Percentiles rank a stretch among this genome's conserved stretches.
Conservation (phyloP, 2,329 filamentous ascomycete species). For the Cercospora nicotianae region DNA sequence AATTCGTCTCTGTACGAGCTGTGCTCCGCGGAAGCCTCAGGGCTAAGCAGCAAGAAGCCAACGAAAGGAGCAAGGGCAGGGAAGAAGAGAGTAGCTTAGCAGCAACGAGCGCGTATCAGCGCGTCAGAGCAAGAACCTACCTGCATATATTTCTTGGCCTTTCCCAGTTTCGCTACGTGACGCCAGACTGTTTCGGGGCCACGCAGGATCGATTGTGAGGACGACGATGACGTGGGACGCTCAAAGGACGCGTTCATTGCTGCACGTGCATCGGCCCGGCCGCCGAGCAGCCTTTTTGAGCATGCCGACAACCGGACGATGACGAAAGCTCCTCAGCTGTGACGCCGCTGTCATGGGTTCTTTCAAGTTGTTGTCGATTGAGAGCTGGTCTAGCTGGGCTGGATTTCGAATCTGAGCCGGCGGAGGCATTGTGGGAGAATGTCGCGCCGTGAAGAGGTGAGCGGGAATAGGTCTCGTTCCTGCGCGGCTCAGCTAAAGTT, state of each 20-base stretch:
- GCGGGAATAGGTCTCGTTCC: background rate
- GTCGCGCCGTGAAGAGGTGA: background rate
- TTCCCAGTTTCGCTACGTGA: background rate
- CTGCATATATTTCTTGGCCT: conserved; percentile 1
- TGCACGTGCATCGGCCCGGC: background rate
- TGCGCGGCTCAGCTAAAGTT: background rate
- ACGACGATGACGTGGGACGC: background rate
- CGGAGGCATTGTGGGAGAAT: background rate
- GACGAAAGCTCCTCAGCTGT: background rate
- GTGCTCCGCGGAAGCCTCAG: background rate
- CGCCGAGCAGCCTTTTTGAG: background rate
- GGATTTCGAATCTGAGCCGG: background rate
- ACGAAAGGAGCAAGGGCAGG: background rate
- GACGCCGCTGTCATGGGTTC: background rate
- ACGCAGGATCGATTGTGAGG: background rate
- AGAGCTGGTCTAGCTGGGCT: no score
- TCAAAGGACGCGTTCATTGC: background rate
- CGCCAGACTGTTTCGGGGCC: conserved; percentile 4
- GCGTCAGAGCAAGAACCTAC: background rate
- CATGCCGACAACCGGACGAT: background rate
- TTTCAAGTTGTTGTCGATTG: background rate
- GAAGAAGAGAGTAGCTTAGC: background rate
- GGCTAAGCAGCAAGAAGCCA: background rate
- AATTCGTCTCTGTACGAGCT: background rate
- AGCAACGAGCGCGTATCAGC: background rate